Evolutionary conservation across 257 asterid genomes (phyloP), one percentile per base, ranked within the genome.

Genomic region (Petunia secreta): DNA sequence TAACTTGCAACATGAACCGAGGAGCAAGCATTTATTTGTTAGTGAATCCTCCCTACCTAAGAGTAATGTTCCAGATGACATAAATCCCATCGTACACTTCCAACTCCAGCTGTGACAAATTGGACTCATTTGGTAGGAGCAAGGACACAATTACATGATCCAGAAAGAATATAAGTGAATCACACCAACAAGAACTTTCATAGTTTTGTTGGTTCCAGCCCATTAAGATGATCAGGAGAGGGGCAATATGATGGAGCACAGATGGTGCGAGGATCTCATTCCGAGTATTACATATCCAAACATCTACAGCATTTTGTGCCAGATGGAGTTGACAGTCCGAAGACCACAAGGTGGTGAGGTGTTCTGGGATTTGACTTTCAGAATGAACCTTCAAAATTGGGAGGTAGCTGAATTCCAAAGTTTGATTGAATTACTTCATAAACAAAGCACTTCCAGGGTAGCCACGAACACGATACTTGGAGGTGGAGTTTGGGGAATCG

Each of bases 51-150:
- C 39, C 59, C 58, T 15, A 48, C 77, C 62, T 11, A 48, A 9
- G 34, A 34, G 62, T 44, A 50, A 5, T 73, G 77, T 46, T 46
- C 77, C 58, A 16, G 0, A 46, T 25, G 43, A 50, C 46, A 34
- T 10, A 50, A 16, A 39, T 73, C 46, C 7, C 62, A 50, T 50
- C 11, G 34, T 34, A 73, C 62, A 73, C 57, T 73, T 50, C 44
- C 41, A 69, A 16, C 76, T 69, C 13, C 41, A 69, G 76, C 16
- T 44, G 76, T 69, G 58, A 69, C 76, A 69, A 46, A 69, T 46
- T 69, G 76, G 41, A 46, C n/a, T 4, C 16, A 16, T 16, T 25
- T 46, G 76, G 40, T 46, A 44, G 77, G 77, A 73, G 60, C 62
- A 50, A 73, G 46, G 25, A 11, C 7, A 71, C 34, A 34, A 71